Evolutionary conservation across 2,329 filamentous ascomycete genomes (phyloP), one percentile per base, ranked within the genome.

Genomic region (Periglandula ipomoeae): DNA sequence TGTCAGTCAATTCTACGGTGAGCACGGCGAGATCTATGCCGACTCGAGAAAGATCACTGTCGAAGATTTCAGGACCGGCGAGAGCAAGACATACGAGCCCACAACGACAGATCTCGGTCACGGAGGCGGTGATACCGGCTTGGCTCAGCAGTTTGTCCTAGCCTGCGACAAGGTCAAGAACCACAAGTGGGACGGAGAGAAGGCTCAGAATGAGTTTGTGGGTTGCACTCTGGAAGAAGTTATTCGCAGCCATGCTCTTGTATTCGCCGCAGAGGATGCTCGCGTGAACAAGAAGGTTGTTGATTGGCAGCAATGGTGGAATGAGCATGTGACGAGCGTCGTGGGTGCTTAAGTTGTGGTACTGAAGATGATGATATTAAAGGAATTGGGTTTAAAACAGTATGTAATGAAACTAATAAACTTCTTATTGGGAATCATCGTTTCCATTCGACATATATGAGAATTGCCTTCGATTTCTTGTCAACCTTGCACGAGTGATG

Each of bases 181-280:
- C 53, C 73, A 80, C 51, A 78, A 74, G 0, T 81, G 83, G 79
- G 67, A 71, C 24, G 84, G 86, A 1, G 70, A 75, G 37, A 76
- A 76, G 52, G 90, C 90, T 2, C 91, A 97, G 73, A 73, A 74
- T 50, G 72, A 82, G 59, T 81, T 84, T 61, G 73, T 97, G 23
- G 89, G 89, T 0, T 95, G 88, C 66, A 86, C 84, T 11, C 69
- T 95, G 7, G 88, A 95, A 49, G 93, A 97, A 61, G 81, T 85
- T 1, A 76, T 97, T n/a, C 76, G 85, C 44, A 95, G 89, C 60
- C 93, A 97, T 68, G 90, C 87, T 2, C 79, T 93, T 67, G 91
- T 96, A 0, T 98, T 96, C 71, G 90, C 89, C 22, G 93, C 91
- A 0, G 93, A 97, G 67, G 86, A 95, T 58, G 89, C 91, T 5